Percentiles rank a stretch among this genome's conserved stretches.
phyloP scores from a whole-genome alignment of 257 asterid genomes.

The Solanum rostratum region DNA sequence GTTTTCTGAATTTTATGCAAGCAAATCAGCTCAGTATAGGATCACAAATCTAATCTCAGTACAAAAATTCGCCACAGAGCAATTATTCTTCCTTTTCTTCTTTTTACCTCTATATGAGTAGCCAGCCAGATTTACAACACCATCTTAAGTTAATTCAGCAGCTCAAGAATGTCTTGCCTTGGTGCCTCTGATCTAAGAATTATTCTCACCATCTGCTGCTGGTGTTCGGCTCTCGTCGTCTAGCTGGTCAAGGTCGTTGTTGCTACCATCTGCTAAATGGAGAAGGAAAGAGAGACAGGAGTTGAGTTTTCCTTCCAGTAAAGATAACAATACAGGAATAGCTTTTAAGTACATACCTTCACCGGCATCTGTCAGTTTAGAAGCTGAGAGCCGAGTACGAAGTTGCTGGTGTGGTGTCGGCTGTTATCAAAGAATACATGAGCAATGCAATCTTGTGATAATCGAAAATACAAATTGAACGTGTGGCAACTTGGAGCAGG shows the following conservation, averaged over 20 bases:
- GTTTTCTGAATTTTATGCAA: not conserved
- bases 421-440: constrained; percentile 13
- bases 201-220: not conserved
- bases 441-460: not conserved
- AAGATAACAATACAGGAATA: not conserved
- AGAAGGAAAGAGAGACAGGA: not conserved
- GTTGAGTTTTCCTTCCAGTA: not conserved
- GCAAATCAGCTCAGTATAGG: not conserved
- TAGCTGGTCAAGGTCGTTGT: not conserved
- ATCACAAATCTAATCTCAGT: not conserved
- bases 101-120: not conserved
- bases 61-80: not conserved
- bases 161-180: not conserved
- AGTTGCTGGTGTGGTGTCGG: constrained; percentile 69
- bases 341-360: constrained; percentile 31
- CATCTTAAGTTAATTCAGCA: not conserved
- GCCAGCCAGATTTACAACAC: not conserved
- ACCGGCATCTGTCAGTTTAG: constrained; percentile 17
- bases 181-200: not conserved
- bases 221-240: not conserved
- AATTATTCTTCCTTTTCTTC: not conserved
- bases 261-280: not conserved
- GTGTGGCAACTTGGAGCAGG: not conserved
- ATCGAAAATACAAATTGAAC: not conserved
- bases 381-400: constrained; percentile 46